phyloP scores from a whole-genome alignment of 140 eudicot species.

The Senecio squalidus region DNA sequence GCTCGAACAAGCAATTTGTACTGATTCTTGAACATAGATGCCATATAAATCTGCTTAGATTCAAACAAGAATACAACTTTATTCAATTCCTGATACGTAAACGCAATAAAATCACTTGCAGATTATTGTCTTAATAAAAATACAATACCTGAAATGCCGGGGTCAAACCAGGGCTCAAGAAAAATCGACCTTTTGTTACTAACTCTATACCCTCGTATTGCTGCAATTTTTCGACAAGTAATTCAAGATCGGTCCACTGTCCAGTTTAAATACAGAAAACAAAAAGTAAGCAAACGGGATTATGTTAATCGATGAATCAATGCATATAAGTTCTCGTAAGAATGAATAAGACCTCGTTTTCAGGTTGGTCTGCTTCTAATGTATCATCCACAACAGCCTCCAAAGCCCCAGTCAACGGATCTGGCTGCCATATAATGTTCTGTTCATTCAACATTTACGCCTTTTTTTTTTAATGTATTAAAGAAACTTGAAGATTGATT shows the following conservation, averaged over 20 bases:
- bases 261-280: slow-evolving; percentile 8
- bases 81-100: background rate
- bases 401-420: slow-evolving; percentile 69
- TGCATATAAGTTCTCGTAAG: slow-evolving; percentile 1
- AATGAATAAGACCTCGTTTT: slow-evolving; percentile 54
- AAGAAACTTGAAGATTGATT: slow-evolving; percentile 15
- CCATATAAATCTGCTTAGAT: slow-evolving; percentile 76
- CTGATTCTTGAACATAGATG: slow-evolving; percentile 73
- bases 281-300: slow-evolving; percentile 9
- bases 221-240: slow-evolving; percentile 59
- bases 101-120: background rate
- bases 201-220: slow-evolving; percentile 59
- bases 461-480: background rate
- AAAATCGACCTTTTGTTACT: slow-evolving; percentile 79
- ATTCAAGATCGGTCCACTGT: slow-evolving; percentile 82
- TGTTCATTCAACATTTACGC: background rate
- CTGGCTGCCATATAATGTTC: slow-evolving; percentile 56
- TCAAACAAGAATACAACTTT: background rate
- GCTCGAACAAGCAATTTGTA: slow-evolving; percentile 92
- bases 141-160: slow-evolving; percentile 70
- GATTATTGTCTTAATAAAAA: background rate
- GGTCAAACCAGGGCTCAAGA: slow-evolving; percentile 84
- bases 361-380: slow-evolving; percentile 48
- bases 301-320: background rate
- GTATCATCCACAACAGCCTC: slow-evolving; percentile 55